Percentiles rank a stretch among this genome's conserved stretches.
phyloP scores from a whole-genome alignment of 2,329 filamentous ascomycete genomes.

The Mollisia scopiformis region DNA sequence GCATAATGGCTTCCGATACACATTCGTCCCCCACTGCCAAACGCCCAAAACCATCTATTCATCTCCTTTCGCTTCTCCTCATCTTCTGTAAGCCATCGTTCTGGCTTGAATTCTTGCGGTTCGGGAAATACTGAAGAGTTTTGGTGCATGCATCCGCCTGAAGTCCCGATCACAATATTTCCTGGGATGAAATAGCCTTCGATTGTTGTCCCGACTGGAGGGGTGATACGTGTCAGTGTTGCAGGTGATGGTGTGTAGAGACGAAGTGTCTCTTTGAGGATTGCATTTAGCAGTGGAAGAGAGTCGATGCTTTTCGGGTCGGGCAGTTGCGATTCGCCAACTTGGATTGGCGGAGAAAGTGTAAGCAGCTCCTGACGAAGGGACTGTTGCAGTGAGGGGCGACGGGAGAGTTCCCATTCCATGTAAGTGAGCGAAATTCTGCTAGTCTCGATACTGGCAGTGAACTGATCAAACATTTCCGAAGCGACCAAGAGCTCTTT shows the following conservation, averaged over 20 bases:
- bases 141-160: slow-evolving; percentile 55
- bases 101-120: slow-evolving; percentile 50
- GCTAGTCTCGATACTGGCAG: slow-evolving; percentile 76
- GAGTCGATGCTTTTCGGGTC: slow-evolving; percentile 46
- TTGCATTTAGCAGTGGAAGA: slow-evolving; percentile 54
- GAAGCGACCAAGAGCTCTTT: slow-evolving; percentile 52
- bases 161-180: slow-evolving; percentile 51
- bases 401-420: slow-evolving; percentile 55
- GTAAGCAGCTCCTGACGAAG: slow-evolving; percentile 45
- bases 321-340: slow-evolving; percentile 24
- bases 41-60: slow-evolving; percentile 61
- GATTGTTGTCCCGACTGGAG: slow-evolving; percentile 23
- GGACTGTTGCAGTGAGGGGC: slow-evolving; percentile 28
- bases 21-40: slow-evolving; percentile 66
- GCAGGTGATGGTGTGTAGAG: slow-evolving; percentile 57
- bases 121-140: slow-evolving; percentile 49
- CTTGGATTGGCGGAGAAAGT: neutral
- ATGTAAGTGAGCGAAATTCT: slow-evolving; percentile 67
- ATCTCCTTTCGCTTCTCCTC: slow-evolving; percentile 33
- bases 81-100: slow-evolving; percentile 49
- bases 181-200: slow-evolving; percentile 46
- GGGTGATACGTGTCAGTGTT: slow-evolving; percentile 46
- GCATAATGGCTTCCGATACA: slow-evolving; percentile 71
- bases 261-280: slow-evolving; percentile 59
- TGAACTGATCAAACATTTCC: slow-evolving; percentile 74